These are phyloP conservation scores for Paramecium pentaurelia DNA, from an alignment of 73 alveolate genomes.

Conservation along the genomic window DNA sequence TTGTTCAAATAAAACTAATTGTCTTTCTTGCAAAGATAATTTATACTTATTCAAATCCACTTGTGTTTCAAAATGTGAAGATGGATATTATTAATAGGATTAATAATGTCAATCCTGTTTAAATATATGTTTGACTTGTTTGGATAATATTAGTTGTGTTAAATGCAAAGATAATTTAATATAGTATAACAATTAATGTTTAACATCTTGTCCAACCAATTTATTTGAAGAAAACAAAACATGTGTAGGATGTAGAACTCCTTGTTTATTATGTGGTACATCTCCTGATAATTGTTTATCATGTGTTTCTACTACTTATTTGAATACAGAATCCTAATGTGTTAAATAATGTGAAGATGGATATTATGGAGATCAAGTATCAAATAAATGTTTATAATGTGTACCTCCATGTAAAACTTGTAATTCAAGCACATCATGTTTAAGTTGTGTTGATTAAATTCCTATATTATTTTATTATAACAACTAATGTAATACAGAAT, in stretches of 20 bases:
- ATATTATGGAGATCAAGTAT: neutral
- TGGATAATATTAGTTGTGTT: neutral
- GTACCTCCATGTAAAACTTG: neutral
- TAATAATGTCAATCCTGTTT: neutral
- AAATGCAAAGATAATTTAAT: neutral
- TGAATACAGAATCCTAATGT: neutral
- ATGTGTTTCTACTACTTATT: neutral
- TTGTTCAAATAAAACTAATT: neutral
- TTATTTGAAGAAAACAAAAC: neutral
- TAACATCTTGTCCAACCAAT: neutral
- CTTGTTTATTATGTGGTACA: neutral
- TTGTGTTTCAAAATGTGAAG: neutral
- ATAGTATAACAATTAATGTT: neutral
- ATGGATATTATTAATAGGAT: neutral
- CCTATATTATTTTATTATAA: neutral
- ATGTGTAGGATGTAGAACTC: neutral
- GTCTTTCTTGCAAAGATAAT: neutral
- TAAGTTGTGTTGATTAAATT: neutral
- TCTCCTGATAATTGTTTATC: neutral
- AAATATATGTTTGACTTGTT: neutral
- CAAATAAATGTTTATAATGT: neutral
- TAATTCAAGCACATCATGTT: neutral
- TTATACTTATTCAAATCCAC: neutral
- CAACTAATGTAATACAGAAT: neutral
- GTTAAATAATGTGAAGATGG: neutral